Evolutionary conservation across 306 rosid genomes (phyloP).

Genomic region (Benincasa hispida): DNA sequence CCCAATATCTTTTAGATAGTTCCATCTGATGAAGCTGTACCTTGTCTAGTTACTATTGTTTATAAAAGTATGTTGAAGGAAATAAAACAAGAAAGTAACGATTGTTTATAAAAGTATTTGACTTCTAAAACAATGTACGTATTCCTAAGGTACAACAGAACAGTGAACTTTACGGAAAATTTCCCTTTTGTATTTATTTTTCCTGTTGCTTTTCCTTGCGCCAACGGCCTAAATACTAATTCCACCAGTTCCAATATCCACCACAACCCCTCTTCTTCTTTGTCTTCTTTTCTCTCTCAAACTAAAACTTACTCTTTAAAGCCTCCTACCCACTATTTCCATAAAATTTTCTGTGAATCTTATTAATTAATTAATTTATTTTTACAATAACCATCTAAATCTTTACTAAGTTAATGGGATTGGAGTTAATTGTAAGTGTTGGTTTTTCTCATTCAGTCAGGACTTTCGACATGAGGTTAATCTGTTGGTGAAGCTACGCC

Average conservation of each 20-base stretch:
- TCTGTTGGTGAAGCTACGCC: slow-evolving; percentile 97
- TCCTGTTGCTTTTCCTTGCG: not conserved
- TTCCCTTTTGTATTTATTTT: not conserved
- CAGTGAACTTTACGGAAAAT: not conserved
- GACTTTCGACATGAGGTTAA: slow-evolving; percentile 95
- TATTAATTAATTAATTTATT: too few species aligned
- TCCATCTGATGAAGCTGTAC: not conserved
- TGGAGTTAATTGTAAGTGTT: slow-evolving; percentile 10
- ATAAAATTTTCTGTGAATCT: not conserved
- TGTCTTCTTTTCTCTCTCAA: not conserved
- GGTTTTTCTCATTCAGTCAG: slow-evolving; percentile 46
- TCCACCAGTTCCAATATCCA: not conserved
- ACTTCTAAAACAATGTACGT: not conserved
- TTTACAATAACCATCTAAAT: not conserved
- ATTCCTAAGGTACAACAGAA: not conserved
- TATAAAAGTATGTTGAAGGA: not conserved
- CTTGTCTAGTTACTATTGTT: not conserved
- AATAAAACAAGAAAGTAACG: not conserved
- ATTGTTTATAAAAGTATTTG: not conserved
- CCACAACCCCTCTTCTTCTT: not conserved
- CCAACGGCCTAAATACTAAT: not conserved
- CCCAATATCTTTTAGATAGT: slow-evolving; percentile 16
- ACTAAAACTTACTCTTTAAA: not conserved
- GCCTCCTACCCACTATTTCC: not conserved
- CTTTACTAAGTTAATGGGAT: not conserved